Evolutionary conservation across 2,329 filamentous ascomycete genomes (phyloP).

Genomic region (Triangularia verruculosa): DNA sequence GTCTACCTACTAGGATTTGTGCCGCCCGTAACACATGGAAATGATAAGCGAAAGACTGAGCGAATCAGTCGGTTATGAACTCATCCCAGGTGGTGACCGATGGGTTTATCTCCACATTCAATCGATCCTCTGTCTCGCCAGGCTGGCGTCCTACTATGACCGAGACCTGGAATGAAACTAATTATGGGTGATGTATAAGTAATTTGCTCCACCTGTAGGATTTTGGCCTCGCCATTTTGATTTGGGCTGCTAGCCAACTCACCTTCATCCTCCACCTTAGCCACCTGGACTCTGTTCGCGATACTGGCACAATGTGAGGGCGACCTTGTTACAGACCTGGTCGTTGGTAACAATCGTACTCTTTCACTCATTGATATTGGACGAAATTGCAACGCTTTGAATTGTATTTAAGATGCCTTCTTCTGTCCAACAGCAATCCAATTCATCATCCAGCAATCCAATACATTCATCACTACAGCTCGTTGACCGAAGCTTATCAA

Average conservation of each 20-base stretch:
- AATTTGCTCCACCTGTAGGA: no score
- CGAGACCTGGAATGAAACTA: no score
- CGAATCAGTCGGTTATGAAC: no score
- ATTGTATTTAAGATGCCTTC: neutral
- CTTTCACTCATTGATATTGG: neutral
- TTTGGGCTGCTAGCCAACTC: neutral
- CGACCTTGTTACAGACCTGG: neutral
- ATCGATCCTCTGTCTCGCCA: no score
- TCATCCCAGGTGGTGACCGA: no score
- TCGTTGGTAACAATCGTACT: neutral
- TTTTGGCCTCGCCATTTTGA: no score
- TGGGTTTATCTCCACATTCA: no score
- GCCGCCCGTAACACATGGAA: no score
- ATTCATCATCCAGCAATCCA: neutral
- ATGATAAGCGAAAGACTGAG: no score
- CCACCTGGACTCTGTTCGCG: neutral
- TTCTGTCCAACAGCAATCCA: neutral
- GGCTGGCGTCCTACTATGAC: no score
- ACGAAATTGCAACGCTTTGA: no score
- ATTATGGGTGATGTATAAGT: no score
- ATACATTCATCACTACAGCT: neutral
- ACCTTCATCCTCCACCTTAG: neutral
- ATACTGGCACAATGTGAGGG: neutral
- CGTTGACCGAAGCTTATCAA: neutral
- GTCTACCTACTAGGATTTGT: neutral